Percentiles rank a stretch among this genome's conserved stretches.
Evolutionary conservation across 768 basidiomycete genomes (phyloP).

Genomic region (Paxillus rubicundulus): DNA sequence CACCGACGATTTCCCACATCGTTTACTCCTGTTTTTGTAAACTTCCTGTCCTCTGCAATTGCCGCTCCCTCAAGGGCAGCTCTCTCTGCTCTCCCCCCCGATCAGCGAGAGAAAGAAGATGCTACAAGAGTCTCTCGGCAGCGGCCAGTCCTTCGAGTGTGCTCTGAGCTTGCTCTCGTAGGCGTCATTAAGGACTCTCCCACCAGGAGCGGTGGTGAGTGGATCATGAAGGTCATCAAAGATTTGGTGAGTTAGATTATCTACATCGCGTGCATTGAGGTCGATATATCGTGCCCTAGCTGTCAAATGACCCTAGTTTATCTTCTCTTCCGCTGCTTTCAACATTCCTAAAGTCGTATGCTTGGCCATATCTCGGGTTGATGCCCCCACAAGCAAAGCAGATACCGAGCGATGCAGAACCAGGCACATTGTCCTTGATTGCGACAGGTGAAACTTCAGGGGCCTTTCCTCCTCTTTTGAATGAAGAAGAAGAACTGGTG

Average conservation of each 20-base stretch:
- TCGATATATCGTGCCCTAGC: slow-evolving; percentile 40
- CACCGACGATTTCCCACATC: slow-evolving; percentile 82
- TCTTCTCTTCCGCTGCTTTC: slow-evolving; percentile 88
- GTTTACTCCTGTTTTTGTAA: slow-evolving; percentile 72
- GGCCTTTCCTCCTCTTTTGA: slow-evolving; percentile 40
- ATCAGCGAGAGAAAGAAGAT: slow-evolving; percentile 94
- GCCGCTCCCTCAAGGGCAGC: slow-evolving; percentile 56
- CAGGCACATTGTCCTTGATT: slow-evolving; percentile 50
- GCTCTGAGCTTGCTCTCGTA: slow-evolving; percentile 86
- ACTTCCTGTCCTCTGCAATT: slow-evolving; percentile 55
- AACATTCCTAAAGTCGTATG: slow-evolving; percentile 92
- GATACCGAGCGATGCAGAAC: slow-evolving; percentile 51
- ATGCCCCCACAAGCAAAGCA: slow-evolving; percentile 57
- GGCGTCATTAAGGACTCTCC: slow-evolving; percentile 76
- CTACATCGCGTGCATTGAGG: slow-evolving; percentile 11
- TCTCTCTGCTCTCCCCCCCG: slow-evolving; percentile 56
- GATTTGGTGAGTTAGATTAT: slow-evolving; percentile 63
- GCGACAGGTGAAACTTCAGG: slow-evolving; percentile 31
- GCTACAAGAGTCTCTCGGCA: slow-evolving; percentile 73
- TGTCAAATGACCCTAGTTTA: slow-evolving; percentile 83
- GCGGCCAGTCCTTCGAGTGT: slow-evolving; percentile 81
- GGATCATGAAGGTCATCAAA: slow-evolving; percentile 84
- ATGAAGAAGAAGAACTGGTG: slow-evolving; percentile 72
- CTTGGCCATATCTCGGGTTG: slow-evolving; percentile 84
- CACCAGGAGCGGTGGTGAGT: slow-evolving; percentile 73